Conservation (phyloP, 2,329 filamentous ascomycete genomes). For the Dendrostoma leiphaemia region DNA sequence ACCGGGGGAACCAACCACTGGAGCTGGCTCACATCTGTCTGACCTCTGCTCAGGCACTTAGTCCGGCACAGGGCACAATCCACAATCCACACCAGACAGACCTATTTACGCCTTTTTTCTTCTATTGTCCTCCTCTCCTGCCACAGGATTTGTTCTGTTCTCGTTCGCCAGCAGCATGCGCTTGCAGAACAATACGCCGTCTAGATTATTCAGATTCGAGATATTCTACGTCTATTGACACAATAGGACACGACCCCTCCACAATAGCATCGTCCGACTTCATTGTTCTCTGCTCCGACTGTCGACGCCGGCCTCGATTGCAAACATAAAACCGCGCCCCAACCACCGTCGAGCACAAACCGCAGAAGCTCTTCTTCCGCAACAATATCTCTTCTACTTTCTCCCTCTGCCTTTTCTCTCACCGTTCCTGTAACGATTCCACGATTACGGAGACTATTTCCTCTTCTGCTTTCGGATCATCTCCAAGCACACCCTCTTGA, state of each 20-base stretch:
- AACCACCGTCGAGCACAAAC: conserved; percentile 1
- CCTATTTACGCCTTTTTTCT: background rate
- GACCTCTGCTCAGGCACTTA: no score
- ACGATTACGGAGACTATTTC: no score
- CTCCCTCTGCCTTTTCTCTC: background rate
- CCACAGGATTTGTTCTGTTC: background rate
- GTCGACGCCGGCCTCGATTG: background rate
- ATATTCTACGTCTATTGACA: background rate
- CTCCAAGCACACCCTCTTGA: no score
- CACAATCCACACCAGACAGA: no score
- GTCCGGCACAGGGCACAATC: no score
- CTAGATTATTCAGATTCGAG: background rate
- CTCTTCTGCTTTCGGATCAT: no score
- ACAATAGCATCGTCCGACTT: no score
- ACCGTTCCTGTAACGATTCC: background rate
- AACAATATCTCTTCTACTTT: background rate
- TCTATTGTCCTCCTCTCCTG: background rate
- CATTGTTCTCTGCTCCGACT: background rate
- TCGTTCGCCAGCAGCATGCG: conserved; percentile 9
- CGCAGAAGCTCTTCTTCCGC: background rate
- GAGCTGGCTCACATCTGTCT: no score
- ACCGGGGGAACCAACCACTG: no score
- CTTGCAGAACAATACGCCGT: background rate
- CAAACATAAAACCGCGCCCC: background rate
- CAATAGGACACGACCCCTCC: background rate